Percentiles rank a stretch among this genome's conserved stretches.
These are phyloP conservation scores for Cyberlindnera euphorbiiphila DNA, from an alignment of 805 yeast species.

Conservation along the genomic window DNA sequence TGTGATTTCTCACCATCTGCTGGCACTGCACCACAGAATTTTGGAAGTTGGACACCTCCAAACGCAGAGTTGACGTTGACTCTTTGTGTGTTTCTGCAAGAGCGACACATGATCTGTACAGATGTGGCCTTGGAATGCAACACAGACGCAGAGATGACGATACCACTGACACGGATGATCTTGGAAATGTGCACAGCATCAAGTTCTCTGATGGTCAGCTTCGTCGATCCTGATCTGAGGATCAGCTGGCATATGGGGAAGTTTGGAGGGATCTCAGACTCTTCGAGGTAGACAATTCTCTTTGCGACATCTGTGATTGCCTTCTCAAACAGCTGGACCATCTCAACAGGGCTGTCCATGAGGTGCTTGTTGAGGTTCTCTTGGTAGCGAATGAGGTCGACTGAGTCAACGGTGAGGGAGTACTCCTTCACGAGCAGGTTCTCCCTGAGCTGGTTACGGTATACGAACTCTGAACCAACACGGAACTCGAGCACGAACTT, in stretches of 20 bases:
- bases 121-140: constrained; percentile 82
- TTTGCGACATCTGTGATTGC: constrained; percentile 86
- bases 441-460: constrained; percentile 88
- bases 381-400: constrained; percentile 81
- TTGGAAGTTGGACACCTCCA: constrained; percentile 66
- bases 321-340: constrained; percentile 79
- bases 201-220: constrained; percentile 71
- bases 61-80: constrained; percentile 63
- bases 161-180: constrained; percentile 88
- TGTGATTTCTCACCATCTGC: constrained; percentile 49
- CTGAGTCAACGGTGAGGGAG: constrained; percentile 69
- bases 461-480: constrained; percentile 74
- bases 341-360: constrained; percentile 81
- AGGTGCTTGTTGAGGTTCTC: constrained; percentile 85
- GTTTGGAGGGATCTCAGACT: constrained; percentile 43
- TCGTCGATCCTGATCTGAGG: constrained; percentile 66
- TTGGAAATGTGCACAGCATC: constrained; percentile 87
- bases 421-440: constrained; percentile 76
- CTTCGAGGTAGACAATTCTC: constrained; percentile 45
- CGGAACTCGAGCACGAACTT: constrained; percentile 83
- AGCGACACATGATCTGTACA: constrained; percentile 80
- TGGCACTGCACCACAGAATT: constrained; percentile 53
- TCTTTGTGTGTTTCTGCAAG: constrained; percentile 77
- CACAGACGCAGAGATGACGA: constrained; percentile 87
- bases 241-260: constrained; percentile 86